Evolutionary conservation across 2,329 filamentous ascomycete species (phyloP).

Genomic region (Clonostachys byssicola): DNA sequence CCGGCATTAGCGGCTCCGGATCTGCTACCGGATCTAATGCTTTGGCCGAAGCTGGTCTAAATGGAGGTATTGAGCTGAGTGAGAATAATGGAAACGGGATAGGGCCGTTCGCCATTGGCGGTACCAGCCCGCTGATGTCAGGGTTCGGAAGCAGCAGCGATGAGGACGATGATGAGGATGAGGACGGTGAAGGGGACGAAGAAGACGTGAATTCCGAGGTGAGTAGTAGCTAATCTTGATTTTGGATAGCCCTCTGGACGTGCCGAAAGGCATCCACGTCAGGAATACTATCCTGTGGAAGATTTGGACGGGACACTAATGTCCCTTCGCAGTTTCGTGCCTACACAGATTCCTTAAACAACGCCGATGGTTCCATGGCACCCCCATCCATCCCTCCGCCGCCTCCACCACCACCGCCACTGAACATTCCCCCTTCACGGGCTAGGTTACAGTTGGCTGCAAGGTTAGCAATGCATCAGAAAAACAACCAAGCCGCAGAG

Average conservation of each 20-base stretch:
- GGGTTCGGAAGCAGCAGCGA: conserved; percentile 94
- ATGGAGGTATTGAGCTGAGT: conserved; percentile 66
- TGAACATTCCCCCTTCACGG: conserved; percentile 82
- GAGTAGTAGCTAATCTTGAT: conserved; percentile 27
- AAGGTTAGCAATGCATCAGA: conserved; percentile 71
- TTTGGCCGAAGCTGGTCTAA: conserved; percentile 77
- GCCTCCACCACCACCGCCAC: conserved; percentile 67
- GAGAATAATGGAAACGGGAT: conserved; percentile 63
- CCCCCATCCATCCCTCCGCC: conserved; percentile 57
- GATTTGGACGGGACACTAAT: not conserved
- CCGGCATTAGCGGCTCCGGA: conserved; percentile 32
- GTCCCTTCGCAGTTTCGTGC: conserved; percentile 45
- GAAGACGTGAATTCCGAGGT: conserved; percentile 69
- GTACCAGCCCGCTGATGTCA: conserved; percentile 64
- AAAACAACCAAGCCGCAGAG: conserved; percentile 47
- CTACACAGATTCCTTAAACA: conserved; percentile 51
- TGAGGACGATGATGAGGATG: conserved; percentile 95
- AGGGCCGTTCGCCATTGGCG: conserved; percentile 69
- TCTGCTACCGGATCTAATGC: conserved; percentile 52
- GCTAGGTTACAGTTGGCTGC: conserved; percentile 89
- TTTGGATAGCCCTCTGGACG: not conserved
- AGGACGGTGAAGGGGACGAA: conserved; percentile 84
- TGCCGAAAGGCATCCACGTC: too few relatives aligned
- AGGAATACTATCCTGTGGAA: not conserved
- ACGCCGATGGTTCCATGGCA: conserved; percentile 39